Conservation (phyloP, 1,284 basidiomycete genomes). For the Fomitopsis betulina region DNA sequence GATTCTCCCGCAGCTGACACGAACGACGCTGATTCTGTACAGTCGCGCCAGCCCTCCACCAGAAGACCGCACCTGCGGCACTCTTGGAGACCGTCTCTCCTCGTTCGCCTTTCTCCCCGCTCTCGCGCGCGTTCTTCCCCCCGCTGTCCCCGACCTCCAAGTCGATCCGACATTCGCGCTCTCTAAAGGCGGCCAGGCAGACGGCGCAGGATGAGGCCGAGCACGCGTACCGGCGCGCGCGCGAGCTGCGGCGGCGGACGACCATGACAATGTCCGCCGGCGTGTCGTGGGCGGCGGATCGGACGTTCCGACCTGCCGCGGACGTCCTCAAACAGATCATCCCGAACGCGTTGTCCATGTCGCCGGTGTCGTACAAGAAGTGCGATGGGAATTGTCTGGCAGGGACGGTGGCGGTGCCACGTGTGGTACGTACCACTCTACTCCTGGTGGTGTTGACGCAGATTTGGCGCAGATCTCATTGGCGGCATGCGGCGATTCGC, state of each 20-base stretch:
- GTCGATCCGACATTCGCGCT: neutral
- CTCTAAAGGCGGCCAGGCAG: neutral
- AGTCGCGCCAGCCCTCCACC: neutral
- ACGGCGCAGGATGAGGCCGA: neutral
- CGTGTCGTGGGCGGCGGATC: neutral
- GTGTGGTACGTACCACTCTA: slow-evolving; percentile 10
- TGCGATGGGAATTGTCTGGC: slow-evolving; percentile 16
- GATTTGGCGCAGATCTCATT: slow-evolving; percentile 14
- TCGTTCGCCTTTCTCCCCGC: neutral
- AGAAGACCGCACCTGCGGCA: neutral
- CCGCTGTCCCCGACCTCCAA: neutral
- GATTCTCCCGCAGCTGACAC: neutral
- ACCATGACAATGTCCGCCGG: neutral
- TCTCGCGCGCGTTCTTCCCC: neutral
- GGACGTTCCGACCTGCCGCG: neutral
- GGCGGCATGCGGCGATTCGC: slow-evolving; percentile 17
- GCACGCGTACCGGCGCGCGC: neutral
- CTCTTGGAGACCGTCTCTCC: neutral
- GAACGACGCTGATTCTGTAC: neutral
- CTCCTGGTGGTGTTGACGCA: neutral
- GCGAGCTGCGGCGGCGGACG: neutral
- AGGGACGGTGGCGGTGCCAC: slow-evolving; percentile 4
- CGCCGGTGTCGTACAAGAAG: slow-evolving; percentile 4
- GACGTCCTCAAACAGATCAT: slow-evolving; percentile 1
- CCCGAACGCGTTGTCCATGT: slow-evolving; percentile 4